These are phyloP conservation scores for Pezicula rhizophila DNA, from an alignment of 2,329 filamentous ascomycete genomes.

Conservation along the genomic window DNA sequence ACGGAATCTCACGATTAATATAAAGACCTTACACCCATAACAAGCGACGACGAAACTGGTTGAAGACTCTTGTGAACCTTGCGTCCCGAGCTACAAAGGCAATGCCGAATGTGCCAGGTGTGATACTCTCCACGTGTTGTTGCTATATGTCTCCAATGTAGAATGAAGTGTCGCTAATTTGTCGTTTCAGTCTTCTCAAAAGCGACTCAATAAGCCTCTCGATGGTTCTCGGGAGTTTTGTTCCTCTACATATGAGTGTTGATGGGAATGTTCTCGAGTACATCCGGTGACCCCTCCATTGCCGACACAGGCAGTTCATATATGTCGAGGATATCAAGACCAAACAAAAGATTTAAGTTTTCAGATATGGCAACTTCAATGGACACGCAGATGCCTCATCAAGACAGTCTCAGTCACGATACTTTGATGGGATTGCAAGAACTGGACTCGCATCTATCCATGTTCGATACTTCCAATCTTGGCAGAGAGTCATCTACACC, in stretches of 20 bases:
- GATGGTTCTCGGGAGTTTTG: constrained; percentile 16
- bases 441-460: constrained; percentile 30
- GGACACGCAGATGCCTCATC: constrained; percentile 27
- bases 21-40: constrained; percentile 9
- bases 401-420: constrained; percentile 29
- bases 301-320: constrained; percentile 15
- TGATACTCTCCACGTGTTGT: constrained; percentile 26
- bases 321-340: constrained; percentile 27
- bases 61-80: constrained; percentile 8
- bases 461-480: constrained; percentile 25
- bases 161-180: constrained; percentile 17
- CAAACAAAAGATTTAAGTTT: constrained; percentile 29
- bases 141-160: constrained; percentile 19
- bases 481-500: constrained; percentile 22
- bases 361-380: constrained; percentile 29
- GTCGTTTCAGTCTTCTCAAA: constrained; percentile 11
- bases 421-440: constrained; percentile 29
- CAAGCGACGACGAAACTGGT: constrained; percentile 6
- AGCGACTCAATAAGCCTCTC: constrained; percentile 8
- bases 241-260: constrained; percentile 13
- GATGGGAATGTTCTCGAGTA: constrained; percentile 23
- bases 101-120: constrained; percentile 25
- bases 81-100: constrained; percentile 13
- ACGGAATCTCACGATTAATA: constrained; percentile 9
- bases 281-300: constrained; percentile 18